Evolutionary conservation across 331 rosid genomes (phyloP).

Genomic region (Ulmus americana): DNA sequence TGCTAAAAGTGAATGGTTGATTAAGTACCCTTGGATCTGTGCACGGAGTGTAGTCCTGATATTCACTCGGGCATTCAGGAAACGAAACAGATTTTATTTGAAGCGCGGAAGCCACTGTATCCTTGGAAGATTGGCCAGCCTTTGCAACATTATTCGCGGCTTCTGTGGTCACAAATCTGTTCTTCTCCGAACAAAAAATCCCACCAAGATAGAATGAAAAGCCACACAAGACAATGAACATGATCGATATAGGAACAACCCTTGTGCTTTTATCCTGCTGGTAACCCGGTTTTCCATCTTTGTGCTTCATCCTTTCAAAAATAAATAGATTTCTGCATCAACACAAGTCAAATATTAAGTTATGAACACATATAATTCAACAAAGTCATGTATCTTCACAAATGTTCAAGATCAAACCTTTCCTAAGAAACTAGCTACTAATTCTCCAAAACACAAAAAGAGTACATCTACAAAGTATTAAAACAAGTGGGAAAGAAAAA

Average conservation of each 20-base stretch:
- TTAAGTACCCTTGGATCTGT: constrained; percentile 84
- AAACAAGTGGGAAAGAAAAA: background rate
- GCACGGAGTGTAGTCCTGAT: constrained; percentile 96
- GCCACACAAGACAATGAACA: constrained; percentile 56
- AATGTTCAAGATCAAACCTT: no score
- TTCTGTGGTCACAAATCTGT: constrained; percentile 24
- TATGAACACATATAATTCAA: background rate
- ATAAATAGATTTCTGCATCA: constrained; percentile 39
- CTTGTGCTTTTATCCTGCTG: constrained; percentile 46
- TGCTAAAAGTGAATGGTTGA: constrained; percentile 7
- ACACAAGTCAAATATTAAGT: constrained; percentile 2
- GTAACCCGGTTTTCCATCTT: constrained; percentile 73
- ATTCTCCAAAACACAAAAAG: background rate
- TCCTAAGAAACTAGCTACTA: background rate
- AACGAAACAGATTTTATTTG: constrained; percentile 43
- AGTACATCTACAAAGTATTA: background rate
- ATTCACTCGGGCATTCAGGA: constrained; percentile 60
- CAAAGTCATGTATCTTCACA: background rate
- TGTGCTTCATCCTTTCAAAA: constrained; percentile 62
- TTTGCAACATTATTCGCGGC: constrained; percentile 27
- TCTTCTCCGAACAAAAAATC: constrained; percentile 48
- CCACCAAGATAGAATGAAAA: constrained; percentile 88
- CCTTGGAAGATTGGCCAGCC: constrained; percentile 39
- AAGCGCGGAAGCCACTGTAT: constrained; percentile 39
- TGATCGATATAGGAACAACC: constrained; percentile 43